Conservation (phyloP, 805 yeast genomes). For the Hanseniaspora guilliermondii region DNA sequence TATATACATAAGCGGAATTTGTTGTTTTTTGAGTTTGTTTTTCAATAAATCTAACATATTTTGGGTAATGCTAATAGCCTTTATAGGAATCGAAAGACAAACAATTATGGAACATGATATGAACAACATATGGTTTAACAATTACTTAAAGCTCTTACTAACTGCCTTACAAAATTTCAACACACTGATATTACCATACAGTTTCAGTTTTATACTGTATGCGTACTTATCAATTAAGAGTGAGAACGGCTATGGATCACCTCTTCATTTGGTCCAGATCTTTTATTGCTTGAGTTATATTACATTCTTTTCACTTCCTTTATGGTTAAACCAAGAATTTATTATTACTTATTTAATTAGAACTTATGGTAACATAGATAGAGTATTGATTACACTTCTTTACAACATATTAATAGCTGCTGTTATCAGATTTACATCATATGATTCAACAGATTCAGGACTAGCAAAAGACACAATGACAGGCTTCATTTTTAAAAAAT, state of each 20-base stretch:
- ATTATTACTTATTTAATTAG: conserved; percentile 31
- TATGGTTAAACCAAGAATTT: conserved; percentile 45
- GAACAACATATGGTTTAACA: conserved; percentile 28
- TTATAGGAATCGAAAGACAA: conserved; percentile 41
- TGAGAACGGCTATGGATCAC: conserved; percentile 25
- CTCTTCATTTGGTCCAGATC: conserved; percentile 65
- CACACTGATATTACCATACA: conserved; percentile 37
- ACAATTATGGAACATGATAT: conserved; percentile 33
- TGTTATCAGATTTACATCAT: conserved; percentile 47
- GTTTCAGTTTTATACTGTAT: conserved; percentile 42
- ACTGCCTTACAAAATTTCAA: conserved; percentile 29
- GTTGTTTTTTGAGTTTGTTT: conserved; percentile 52
- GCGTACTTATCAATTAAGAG: conserved; percentile 42
- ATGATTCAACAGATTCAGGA: conserved; percentile 76
- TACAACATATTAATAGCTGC: conserved; percentile 32
- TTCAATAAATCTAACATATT: conserved; percentile 87
- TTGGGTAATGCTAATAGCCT: conserved; percentile 60
- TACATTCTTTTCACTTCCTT: conserved; percentile 55
- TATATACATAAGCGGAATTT: conserved; percentile 36
- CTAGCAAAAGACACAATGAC: conserved; percentile 93
- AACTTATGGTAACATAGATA: conserved; percentile 21
- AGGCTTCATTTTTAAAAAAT: conserved; percentile 65
- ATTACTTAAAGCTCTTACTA: conserved; percentile 30
- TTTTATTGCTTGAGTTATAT: conserved; percentile 65
- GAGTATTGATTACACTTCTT: conserved; percentile 20